Percentiles rank a stretch among this genome's conserved stretches.
Evolutionary conservation across 371 early-diverging fungal species (phyloP).

Genomic region (Actinomortierella wolfii): DNA sequence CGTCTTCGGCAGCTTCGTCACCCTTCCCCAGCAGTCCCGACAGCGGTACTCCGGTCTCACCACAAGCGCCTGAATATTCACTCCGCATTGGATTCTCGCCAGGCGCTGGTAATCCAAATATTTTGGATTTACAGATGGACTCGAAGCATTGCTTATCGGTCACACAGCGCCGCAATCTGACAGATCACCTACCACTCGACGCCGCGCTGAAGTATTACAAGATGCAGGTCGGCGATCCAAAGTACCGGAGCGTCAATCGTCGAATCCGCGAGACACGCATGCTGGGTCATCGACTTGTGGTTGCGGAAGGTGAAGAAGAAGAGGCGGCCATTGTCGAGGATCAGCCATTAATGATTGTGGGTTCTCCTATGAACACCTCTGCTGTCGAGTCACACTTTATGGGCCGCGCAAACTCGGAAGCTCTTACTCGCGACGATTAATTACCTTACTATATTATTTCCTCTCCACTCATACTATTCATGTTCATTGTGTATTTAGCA

Average conservation of each 20-base stretch:
- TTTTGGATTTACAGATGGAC: conserved; percentile 90
- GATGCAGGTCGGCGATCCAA: conserved; percentile 41
- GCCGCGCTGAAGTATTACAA: conserved; percentile 51
- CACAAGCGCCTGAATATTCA: conserved; percentile 76
- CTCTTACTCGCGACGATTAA: too few relatives aligned
- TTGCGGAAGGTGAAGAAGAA: conserved; percentile 19
- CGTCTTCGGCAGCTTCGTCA: conserved; percentile 4
- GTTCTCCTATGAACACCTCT: conserved; percentile 17
- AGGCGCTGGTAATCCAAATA: conserved; percentile 88
- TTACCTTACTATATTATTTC: too few relatives aligned
- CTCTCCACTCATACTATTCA: too few relatives aligned
- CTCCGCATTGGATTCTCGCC: conserved; percentile 91
- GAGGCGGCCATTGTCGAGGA: conserved; percentile 32
- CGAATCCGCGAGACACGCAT: conserved; percentile 40
- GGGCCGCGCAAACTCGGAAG: too few relatives aligned
- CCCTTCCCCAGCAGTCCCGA: conserved; percentile 9
- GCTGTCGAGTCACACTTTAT: conserved; percentile 23
- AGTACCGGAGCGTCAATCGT: conserved; percentile 42
- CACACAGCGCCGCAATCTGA: conserved; percentile 60
- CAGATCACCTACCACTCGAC: conserved; percentile 57
- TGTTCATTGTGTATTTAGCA: too few relatives aligned
- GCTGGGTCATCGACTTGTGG: conserved; percentile 38
- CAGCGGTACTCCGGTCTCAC: conserved; percentile 24
- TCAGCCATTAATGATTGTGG: conserved; percentile 32
- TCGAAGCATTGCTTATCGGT: conserved; percentile 88